phyloP scores from a whole-genome alignment of 78 protist genomes.

The Monocercomonoides exilis region DNA sequence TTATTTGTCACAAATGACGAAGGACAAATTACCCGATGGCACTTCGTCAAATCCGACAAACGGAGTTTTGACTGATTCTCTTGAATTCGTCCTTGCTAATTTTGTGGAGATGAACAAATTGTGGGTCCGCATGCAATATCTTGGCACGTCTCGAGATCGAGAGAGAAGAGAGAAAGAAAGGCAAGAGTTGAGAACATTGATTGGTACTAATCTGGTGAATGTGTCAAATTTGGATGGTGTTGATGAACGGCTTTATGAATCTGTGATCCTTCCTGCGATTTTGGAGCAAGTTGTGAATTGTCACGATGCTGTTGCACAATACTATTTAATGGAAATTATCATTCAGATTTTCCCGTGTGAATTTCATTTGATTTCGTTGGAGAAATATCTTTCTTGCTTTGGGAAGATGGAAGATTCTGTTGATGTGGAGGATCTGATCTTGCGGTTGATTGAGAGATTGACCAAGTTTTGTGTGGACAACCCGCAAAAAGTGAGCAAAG shows the following conservation, averaged over 20 bases:
- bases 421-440: constrained; percentile 67
- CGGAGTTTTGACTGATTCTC: constrained; percentile 59
- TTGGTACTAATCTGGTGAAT: constrained; percentile 80
- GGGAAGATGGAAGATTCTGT: constrained; percentile 58
- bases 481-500: constrained; percentile 3
- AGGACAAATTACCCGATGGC: constrained; percentile 76
- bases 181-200: constrained; percentile 67
- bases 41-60: constrained; percentile 13
- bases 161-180: constrained; percentile 54
- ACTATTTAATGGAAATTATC: constrained; percentile 86
- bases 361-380: constrained; percentile 79
- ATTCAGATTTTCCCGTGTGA: constrained; percentile 85
- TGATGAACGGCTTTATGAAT: constrained; percentile 33
- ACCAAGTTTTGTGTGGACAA: constrained; percentile 42
- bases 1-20: constrained; percentile 65
- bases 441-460: constrained; percentile 68
- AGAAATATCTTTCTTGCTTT: constrained; percentile 47
- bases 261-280: constrained; percentile 53
- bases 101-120: constrained; percentile 92
- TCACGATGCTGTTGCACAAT: constrained; percentile 90
- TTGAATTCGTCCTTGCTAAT: constrained; percentile 77
- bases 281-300: constrained; percentile 68
- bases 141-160: constrained; percentile 27
- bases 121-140: constrained; percentile 95
- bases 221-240: constrained; percentile 76